Base-by-base conservation (phyloP, 768 basidiomycete species). In the Cubamyces sp. region DNA sequence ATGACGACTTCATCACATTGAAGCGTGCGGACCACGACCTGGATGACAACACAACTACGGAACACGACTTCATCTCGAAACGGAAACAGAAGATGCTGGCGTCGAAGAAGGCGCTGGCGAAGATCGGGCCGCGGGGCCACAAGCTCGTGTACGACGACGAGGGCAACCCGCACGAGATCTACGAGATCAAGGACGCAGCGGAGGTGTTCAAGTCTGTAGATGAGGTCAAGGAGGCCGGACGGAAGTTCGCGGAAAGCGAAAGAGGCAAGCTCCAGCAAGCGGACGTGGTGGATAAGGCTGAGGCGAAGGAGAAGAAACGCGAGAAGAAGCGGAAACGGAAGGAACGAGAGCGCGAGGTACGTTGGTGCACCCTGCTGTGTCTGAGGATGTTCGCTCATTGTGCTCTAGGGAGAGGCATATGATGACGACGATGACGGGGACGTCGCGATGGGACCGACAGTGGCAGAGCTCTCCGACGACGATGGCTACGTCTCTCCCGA, bases 281-380 rank as follows among this genome's bases (percentile, higher is more conserved):
- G 25, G 93, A 96, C 71, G 79, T 86, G 48, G 58, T 77, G 47
- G 96, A 99, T 77, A 90, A 91, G 75, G 83, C 84, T 61, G 85
- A 92, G 67, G 94, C 91, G 6, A 90, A 82, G 73, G 92, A 90
- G 71, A 96, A 94, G 83, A 91, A 88, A 76, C 77, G 82, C 64
- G 96, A 97, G 74, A 95, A 92, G 82, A 97, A 96, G 79, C 78
- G 92, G 64, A 96, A 95, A 77, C 79, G 91, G 70, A 96, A 96
- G 76, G 90, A 93, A 58, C 81, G 83, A 40, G 90, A 92, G 70
- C 66, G 62, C 3, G 73, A 69, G 67, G 75, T 74, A 64, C 15
- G 63, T 62, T 19, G 2, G 6, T 39, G 23, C 26, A 4, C 28
- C n/a, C 11, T 39, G 9, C 28, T 64, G 15, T 54, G 11, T 34